Evolutionary conservation across 345 rosid genomes (phyloP), one percentile per base, ranked within the genome.

Genomic region (Anacardium occidentale): DNA sequence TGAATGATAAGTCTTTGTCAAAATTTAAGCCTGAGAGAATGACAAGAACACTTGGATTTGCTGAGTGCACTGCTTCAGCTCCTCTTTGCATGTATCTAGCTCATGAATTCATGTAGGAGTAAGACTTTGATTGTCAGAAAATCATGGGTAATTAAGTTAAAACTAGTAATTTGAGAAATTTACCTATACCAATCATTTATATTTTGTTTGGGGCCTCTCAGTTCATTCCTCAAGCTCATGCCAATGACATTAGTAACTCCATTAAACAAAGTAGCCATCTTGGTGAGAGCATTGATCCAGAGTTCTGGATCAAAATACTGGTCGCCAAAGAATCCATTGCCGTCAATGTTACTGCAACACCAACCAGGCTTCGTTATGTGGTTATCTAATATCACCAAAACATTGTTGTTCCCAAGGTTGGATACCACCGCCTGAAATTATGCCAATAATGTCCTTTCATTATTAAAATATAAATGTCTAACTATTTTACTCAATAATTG

Each of bases 291-390:
- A 1, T 73, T 64, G 77, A 88, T 70, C 99, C 99, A 96, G 11
- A 48, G 66, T 55, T 84, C 86, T 4, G 99, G 98, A 54, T 85
- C 79, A 61, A 96, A 93, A 77, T 81, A 88, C 12, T 48, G 76
- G 77, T 96, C 99, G 24, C 99, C 99, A 65, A 93, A 91, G 84
- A 96, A 96, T n/a, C 99, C 98, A 77, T 91, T 93, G 61, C 90
- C 98, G 22, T 96, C 98, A 42, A 40, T 66, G 69, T 54, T 82
- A 62, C 85, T 76, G 74, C 99, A 93, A 25, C 99, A 96, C 99
- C 99, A 96, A 26, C 97, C 96, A 4, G 99, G 98, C 65, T 82
- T 86, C 78, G 90, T 93, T 51, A 96, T 59, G 83, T 96, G 98
- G 82, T 96, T 93, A 87, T 96, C 99, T 7, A 91, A 63, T 73